Conservation (phyloP, 495 filamentous ascomycete genomes). For the Xylaria acuta region DNA sequence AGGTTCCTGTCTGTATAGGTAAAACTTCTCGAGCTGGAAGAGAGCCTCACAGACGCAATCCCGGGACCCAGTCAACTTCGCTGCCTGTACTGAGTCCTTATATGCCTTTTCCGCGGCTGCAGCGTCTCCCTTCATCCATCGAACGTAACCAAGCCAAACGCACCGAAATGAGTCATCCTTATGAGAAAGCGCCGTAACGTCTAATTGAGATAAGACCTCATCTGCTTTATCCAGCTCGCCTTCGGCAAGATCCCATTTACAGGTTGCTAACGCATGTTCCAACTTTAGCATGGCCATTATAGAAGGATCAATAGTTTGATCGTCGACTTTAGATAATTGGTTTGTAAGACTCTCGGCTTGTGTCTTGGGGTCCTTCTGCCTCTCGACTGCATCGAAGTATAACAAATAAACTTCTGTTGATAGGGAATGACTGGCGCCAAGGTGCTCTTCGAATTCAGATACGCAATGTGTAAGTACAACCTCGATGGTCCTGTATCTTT, state of each 20-base stretch:
- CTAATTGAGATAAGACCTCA: slow-evolving; percentile 33
- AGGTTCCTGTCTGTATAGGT: slow-evolving; percentile 33
- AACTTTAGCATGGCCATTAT: slow-evolving; percentile 36
- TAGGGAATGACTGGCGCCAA: slow-evolving; percentile 36
- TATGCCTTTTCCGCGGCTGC: slow-evolving; percentile 33
- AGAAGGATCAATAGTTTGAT: slow-evolving; percentile 23
- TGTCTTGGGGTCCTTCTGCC: slow-evolving; percentile 32
- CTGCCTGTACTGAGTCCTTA: slow-evolving; percentile 34
- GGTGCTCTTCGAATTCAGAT: slow-evolving; percentile 34
- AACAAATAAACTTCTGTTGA: slow-evolving; percentile 37
- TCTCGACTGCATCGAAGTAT: slow-evolving; percentile 39
- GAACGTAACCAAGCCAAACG: slow-evolving; percentile 41
- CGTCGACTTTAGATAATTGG: slow-evolving; percentile 29
- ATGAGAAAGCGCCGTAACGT: slow-evolving; percentile 29
- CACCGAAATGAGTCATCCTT: slow-evolving; percentile 39
- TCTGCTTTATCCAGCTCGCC: slow-evolving; percentile 35
- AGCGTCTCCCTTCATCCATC: slow-evolving; percentile 35
- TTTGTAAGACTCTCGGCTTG: slow-evolving; percentile 34
- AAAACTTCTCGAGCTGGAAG: slow-evolving; percentile 41
- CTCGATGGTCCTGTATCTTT: slow-evolving; percentile 34
- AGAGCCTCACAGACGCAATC: slow-evolving; percentile 41
- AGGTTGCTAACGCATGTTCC: slow-evolving; percentile 39
- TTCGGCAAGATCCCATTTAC: slow-evolving; percentile 35
- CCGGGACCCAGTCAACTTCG: slow-evolving; percentile 38
- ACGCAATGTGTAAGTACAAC: slow-evolving; percentile 33